These are phyloP conservation scores for Fusarium heterosporum DNA, from an alignment of 2,329 filamentous ascomycete species.

Conservation along the genomic window DNA sequence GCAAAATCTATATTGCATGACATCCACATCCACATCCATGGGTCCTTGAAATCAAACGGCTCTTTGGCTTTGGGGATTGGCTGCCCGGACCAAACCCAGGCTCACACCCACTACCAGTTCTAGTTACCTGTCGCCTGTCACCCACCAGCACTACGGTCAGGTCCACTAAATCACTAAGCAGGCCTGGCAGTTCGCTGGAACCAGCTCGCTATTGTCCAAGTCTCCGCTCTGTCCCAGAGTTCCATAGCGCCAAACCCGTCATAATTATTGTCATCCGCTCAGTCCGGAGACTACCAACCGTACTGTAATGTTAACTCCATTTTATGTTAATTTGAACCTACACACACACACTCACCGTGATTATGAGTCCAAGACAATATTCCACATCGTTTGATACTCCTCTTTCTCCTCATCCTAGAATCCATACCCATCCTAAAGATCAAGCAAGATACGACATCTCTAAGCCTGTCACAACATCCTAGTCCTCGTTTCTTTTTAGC, in stretches of 20 bases:
- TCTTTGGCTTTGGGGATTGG: constrained; percentile 2
- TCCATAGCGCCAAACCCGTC: neutral
- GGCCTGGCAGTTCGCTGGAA: too few species aligned
- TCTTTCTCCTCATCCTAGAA: neutral
- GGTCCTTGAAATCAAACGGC: constrained; percentile 1
- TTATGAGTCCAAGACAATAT: neutral
- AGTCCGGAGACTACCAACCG: neutral
- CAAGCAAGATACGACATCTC: too few species aligned
- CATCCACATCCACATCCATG: neutral
- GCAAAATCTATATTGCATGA: constrained; percentile 14
- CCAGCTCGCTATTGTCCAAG: neutral
- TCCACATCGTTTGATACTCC: neutral
- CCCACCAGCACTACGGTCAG: neutral
- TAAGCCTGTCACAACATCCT: too few species aligned
- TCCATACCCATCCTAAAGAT: too few species aligned
- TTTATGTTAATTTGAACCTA: neutral
- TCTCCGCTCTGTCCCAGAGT: neutral
- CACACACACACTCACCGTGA: neutral
- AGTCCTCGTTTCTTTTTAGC: constrained; percentile 1
- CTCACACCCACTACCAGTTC: neutral
- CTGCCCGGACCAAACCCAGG: neutral
- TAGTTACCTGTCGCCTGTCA: neutral
- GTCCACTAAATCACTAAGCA: neutral
- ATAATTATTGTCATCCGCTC: neutral
- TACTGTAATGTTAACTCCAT: neutral